Evolutionary conservation across 257 asterid genomes (phyloP), one percentile per base, ranked within the genome.

Genomic region (Gentiana dahurica): DNA sequence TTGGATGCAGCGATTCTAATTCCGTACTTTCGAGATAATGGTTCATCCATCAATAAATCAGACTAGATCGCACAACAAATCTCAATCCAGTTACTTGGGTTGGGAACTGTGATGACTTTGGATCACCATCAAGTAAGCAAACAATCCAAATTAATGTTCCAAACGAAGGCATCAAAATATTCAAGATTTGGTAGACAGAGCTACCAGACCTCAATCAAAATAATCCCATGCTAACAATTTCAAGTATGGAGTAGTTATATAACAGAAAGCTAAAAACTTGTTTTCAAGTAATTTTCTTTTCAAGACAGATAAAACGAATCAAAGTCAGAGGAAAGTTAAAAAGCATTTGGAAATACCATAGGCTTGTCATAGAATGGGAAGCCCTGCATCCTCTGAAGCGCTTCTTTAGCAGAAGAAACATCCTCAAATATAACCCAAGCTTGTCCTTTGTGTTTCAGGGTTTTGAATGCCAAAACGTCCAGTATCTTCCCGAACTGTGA

Each of bases 361-460:
- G 84, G 95, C 79, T 92, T 92, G 61, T 92, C 95, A 71, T 85
- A 92, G 71, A 92, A 88, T 1, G 99, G 97, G 64, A 88, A 92
- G 1, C 99, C 99, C 57, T 92, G 95, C 97, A 92, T 83, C 78
- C 86, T 86, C 5, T 95, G 87, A 70, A 85, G 84, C 59, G 99
- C 99, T 69, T 51, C 79, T 56, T 78, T 54, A 35, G 99, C 99
- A 1, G 89, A 82, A 53, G 95, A 80, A 57, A 68, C 89, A 33
- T 92, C 97, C 55, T 88, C 94, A 57, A 92, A 92, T n/a, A 88
- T 80, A 44, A 92, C 95, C 99, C 97, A 92, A 2, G 99, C 99
- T 71, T 92, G 99, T 24, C 99, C 99, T 68, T 83, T 88, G 71
- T 92, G 97, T 64, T 88, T 92, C 69, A 92, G 97, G 89, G 99